phyloP scores from a whole-genome alignment of 495 filamentous ascomycete genomes.

The Aspergillus incahuasiensis region DNA sequence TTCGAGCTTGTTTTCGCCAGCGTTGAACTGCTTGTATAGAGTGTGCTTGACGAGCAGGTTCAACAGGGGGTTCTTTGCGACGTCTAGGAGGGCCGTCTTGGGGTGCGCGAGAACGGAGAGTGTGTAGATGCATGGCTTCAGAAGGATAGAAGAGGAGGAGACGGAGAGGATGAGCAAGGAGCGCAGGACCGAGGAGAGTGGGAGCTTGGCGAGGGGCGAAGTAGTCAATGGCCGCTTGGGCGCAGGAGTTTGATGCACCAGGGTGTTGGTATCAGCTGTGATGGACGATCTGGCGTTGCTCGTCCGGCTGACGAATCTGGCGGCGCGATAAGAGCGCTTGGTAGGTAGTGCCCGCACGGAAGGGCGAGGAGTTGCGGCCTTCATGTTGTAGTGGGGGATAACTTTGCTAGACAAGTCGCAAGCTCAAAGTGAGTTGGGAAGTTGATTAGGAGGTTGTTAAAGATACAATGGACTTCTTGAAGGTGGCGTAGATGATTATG shows the following conservation, averaged over 20 bases:
- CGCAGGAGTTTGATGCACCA: slow-evolving; percentile 20
- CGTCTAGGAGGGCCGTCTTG: slow-evolving; percentile 46
- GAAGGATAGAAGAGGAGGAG: slow-evolving; percentile 70
- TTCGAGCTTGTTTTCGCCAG: slow-evolving; percentile 44
- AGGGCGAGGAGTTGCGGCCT: slow-evolving; percentile 24
- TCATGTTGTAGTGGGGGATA: slow-evolving; percentile 22
- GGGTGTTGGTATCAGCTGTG: slow-evolving; percentile 21
- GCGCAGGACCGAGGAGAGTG: slow-evolving; percentile 67
- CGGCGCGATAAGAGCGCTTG: slow-evolving; percentile 13
- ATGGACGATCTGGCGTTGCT: slow-evolving; percentile 36
- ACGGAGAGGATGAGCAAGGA: slow-evolving; percentile 74
- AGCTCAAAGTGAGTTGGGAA: background rate
- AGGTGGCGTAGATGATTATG: background rate
- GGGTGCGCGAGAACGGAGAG: slow-evolving; percentile 70
- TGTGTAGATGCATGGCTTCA: slow-evolving; percentile 63
- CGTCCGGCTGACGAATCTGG: slow-evolving; percentile 36
- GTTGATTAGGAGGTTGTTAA: background rate
- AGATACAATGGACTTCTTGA: background rate
- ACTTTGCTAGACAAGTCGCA: too few relatives aligned
- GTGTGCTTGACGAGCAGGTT: slow-evolving; percentile 44
- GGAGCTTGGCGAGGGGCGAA: slow-evolving; percentile 66
- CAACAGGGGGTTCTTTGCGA: slow-evolving; percentile 43
- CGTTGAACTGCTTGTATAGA: slow-evolving; percentile 50
- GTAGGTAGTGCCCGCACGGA: slow-evolving; percentile 26
- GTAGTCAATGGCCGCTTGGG: slow-evolving; percentile 7